A percentile compares a stretch with the other conserved stretches of the same genome.
Evolutionary conservation across 2,329 filamentous ascomycete genomes (phyloP).

Genomic region (Aspergillus awamori): DNA sequence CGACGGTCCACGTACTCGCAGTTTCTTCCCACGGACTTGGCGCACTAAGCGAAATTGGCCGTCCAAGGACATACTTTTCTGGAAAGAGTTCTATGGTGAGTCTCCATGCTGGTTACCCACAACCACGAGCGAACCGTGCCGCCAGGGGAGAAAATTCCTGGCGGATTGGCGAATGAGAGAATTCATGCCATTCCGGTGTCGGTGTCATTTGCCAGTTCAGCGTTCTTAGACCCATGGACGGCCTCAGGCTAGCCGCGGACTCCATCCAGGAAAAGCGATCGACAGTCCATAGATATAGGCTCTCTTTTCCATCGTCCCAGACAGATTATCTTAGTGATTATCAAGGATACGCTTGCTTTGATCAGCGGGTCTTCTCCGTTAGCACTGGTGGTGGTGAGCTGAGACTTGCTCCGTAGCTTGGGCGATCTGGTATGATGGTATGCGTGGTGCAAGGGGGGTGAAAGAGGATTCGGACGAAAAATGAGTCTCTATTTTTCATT

Average conservation of each 20-base stretch:
- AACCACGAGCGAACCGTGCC: conserved; percentile 18
- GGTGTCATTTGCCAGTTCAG: neutral
- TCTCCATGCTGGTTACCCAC: neutral
- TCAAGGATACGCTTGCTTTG: neutral
- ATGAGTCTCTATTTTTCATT: neutral
- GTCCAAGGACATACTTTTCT: neutral
- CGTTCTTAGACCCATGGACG: neutral
- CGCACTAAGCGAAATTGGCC: conserved; percentile 2
- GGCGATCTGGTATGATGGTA: neutral
- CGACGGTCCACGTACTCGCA: conserved; percentile 1
- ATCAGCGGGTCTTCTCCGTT: neutral
- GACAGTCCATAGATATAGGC: neutral
- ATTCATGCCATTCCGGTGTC: neutral
- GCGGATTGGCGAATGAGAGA: conserved; percentile 9
- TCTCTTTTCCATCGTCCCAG: neutral
- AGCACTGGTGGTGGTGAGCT: neutral
- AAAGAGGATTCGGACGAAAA: neutral
- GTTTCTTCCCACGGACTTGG: conserved; percentile 9
- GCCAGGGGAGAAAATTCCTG: conserved; percentile 9
- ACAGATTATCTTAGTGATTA: neutral
- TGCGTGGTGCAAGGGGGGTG: neutral
- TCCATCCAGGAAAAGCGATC: conserved; percentile 1
- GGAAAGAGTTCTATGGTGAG: neutral
- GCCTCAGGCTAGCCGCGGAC: neutral
- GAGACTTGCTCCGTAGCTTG: neutral